Evolutionary conservation across 2,329 filamentous ascomycete species (phyloP), one percentile per base, ranked within the genome.

Genomic region (Mollisia scopiformis): DNA sequence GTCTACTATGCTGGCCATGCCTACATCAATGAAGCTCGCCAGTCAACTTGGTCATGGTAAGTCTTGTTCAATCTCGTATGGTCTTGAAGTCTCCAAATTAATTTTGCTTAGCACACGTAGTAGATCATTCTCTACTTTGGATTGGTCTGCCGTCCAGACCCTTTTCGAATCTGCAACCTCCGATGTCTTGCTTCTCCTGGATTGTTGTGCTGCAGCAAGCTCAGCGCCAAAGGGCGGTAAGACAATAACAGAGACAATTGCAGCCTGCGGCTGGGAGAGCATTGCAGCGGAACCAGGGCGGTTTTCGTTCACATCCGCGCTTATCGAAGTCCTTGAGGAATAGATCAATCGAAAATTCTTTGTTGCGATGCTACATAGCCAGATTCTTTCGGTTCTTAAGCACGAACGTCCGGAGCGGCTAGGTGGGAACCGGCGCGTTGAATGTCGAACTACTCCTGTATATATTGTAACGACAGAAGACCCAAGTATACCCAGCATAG

Each of bases 361-460:
- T 1, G 66, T 59, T 7, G 65, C 65, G 8, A 66, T 67, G 63
- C 60, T 68, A n/a, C 66, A 68, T 11, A 66, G 65, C 25, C 63
- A 67, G 30, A 55, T 68, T 14, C 58, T 67, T 4, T 58, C 58
- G n/a, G 51, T 62, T 5, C 52, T 63, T 7, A 63, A 63, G 21
- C 37, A 30, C 23, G 56, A 27, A 33, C 49, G 30, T 37, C 49
- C 37, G 53, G 60, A 54, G 49, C 14, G n/a, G 37, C n/a, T 41
- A 41, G 37, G 37, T 19, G 37, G 37, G 37, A 41, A 4, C 16
- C 54, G 25, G 41, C 39, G 47, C 14, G 14, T 43, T 25, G 53
- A 55, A 31, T 43, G 39, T 47, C 39, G 53, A 25, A 60, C 52
- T 28, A 62, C 58, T 7, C 61, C 61, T 2, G 57, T 62, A n/a